phyloP scores from a whole-genome alignment of 768 basidiomycete species.

The Mycena vitilis region DNA sequence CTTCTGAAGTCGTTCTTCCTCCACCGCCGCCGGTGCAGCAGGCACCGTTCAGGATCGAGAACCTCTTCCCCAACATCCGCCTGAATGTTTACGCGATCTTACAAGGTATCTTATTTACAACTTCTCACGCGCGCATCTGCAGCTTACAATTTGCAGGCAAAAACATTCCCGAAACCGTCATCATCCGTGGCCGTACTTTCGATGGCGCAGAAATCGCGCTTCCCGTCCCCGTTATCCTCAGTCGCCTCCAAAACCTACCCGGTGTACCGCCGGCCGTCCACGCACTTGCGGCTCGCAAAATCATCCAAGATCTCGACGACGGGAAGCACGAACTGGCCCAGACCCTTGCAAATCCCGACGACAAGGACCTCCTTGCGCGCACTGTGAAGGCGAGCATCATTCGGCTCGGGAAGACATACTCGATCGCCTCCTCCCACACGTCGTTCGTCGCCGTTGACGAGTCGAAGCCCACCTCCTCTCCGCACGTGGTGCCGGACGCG shows the following conservation, averaged over 20 bases:
- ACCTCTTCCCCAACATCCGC: conserved; percentile 29
- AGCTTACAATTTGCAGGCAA: conserved; percentile 22
- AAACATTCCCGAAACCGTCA: conserved; percentile 32
- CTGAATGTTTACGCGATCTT: conserved; percentile 31
- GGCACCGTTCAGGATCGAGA: conserved; percentile 24
- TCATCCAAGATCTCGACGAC: conserved; percentile 37
- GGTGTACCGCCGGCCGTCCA: conserved; percentile 29
- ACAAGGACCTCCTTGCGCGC: conserved; percentile 21
- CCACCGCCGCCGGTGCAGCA: conserved; percentile 27
- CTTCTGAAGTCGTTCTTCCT: conserved; percentile 21
- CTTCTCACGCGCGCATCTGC: neutral
- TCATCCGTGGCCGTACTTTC: conserved; percentile 24
- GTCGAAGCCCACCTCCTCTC: neutral
- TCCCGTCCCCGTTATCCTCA: conserved; percentile 27
- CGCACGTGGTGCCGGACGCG: neutral
- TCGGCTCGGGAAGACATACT: conserved; percentile 31
- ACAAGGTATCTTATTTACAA: conserved; percentile 20
- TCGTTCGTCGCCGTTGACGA: conserved; percentile 33
- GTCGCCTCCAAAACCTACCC: conserved; percentile 28
- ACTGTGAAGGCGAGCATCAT: conserved; percentile 33
- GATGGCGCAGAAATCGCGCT: conserved; percentile 33
- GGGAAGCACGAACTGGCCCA: conserved; percentile 26
- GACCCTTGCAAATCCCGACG: conserved; percentile 23
- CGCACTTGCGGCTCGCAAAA: conserved; percentile 31
- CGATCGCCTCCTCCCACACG: conserved; percentile 28